These are phyloP conservation scores for Metarhizium rileyi DNA, from an alignment of 2,329 filamentous ascomycete species.

Conservation along the genomic window DNA sequence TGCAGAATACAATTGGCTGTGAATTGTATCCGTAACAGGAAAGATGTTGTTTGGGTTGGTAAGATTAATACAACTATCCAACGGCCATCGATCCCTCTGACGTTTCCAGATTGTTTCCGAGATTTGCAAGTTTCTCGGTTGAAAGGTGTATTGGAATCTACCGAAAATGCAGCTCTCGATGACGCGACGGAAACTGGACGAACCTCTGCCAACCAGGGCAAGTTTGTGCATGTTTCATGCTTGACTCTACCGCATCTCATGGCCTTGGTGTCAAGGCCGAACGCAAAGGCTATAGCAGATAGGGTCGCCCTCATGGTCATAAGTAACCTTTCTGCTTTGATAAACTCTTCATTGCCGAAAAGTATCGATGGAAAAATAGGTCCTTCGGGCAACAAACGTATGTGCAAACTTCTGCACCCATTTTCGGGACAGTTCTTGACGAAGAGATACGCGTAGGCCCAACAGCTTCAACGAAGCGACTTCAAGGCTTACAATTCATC, in stretches of 20 bases:
- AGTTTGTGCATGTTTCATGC: conserved; percentile 41
- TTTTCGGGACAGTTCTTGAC: neutral
- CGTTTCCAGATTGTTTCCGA: conserved; percentile 37
- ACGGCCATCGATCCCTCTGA: neutral
- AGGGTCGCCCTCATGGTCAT: conserved; percentile 62
- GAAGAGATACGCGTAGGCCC: conserved; percentile 19
- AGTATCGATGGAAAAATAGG: conserved; percentile 29
- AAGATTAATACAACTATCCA: conserved; percentile 24
- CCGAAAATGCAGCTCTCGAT: conserved; percentile 7
- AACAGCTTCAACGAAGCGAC: conserved; percentile 30
- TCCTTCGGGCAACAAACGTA: conserved; percentile 31
- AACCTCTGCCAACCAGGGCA: conserved; percentile 14
- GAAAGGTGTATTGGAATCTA: conserved; percentile 14
- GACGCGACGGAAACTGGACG: conserved; percentile 6
- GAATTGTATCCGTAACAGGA: conserved; percentile 49
- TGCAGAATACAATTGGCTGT: conserved; percentile 60
- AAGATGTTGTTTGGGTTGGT: conserved; percentile 77
- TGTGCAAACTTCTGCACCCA: neutral
- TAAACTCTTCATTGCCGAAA: conserved; percentile 69
- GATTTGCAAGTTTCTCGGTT: conserved; percentile 22
- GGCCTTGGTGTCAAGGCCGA: conserved; percentile 62
- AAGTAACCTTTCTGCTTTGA: conserved; percentile 66
- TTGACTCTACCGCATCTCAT: conserved; percentile 62
- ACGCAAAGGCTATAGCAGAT: conserved; percentile 49
- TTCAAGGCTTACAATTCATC: conserved; percentile 49